These are phyloP conservation scores for Carex sylvatica DNA, from an alignment of 202 grass and related monocot genomes.

Conservation along the genomic window DNA sequence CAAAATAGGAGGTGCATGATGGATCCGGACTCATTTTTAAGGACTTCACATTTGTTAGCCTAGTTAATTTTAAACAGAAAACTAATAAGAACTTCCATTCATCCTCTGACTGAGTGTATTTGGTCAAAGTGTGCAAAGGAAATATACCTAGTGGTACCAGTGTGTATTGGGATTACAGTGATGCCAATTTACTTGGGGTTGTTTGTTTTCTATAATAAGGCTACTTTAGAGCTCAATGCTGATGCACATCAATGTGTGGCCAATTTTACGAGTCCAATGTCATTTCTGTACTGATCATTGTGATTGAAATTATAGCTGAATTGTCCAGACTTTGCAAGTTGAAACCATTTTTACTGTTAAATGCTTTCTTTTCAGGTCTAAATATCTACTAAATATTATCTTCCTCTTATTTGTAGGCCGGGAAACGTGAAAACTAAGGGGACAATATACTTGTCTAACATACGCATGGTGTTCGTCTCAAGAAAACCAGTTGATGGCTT, in stretches of 20 bases:
- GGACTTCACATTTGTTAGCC: neutral
- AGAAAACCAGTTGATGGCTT: slow-evolving; percentile 76
- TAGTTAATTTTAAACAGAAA: neutral
- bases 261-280: neutral
- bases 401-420: neutral
- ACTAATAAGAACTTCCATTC: neutral
- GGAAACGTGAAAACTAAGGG: slow-evolving; percentile 71
- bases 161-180: neutral
- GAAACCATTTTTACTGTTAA: neutral
- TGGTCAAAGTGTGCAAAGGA: neutral
- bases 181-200: neutral
- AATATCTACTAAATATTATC: slow-evolving; percentile 38
- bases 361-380: slow-evolving; percentile 14
- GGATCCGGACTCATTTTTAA: neutral
- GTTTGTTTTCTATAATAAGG: neutral
- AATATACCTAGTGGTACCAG: neutral
- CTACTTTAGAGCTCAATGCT: neutral
- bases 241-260: neutral
- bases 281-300: neutral
- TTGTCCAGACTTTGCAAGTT: neutral
- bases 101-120: neutral
- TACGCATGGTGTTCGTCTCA: slow-evolving; percentile 87
- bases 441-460: slow-evolving; percentile 91
- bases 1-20: neutral
- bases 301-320: neutral